These are phyloP conservation scores for Ganoderma lingzhi DNA, from an alignment of 1,284 basidiomycete genomes.

Conservation along the genomic window DNA sequence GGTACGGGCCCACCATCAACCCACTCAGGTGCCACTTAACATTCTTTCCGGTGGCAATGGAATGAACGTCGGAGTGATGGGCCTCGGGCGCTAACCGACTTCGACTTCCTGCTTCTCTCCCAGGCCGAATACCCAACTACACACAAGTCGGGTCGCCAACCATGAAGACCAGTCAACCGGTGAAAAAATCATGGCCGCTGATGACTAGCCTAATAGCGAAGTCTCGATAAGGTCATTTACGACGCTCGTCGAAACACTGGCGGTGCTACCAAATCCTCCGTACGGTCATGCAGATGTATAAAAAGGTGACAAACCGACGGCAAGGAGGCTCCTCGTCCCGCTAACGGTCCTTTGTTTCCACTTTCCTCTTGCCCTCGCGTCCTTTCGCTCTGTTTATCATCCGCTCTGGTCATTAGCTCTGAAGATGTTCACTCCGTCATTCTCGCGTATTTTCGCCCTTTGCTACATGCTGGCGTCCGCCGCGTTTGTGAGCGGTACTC, in stretches of 20 bases:
- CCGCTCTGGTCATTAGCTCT: constrained; percentile 8
- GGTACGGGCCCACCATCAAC: neutral
- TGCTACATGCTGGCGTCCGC: constrained; percentile 5
- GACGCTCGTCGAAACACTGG: neutral
- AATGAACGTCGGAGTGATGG: neutral
- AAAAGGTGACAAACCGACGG: neutral
- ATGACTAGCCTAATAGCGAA: neutral
- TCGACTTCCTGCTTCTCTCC: neutral
- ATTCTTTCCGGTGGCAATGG: neutral
- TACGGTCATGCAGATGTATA: neutral
- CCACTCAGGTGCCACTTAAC: neutral
- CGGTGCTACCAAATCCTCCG: neutral
- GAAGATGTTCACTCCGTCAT: constrained; percentile 15
- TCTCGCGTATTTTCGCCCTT: constrained; percentile 17
- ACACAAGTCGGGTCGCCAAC: neutral
- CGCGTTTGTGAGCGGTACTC: neutral
- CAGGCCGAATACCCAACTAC: neutral
- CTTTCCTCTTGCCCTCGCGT: constrained; percentile 1
- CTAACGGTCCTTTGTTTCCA: constrained; percentile 6
- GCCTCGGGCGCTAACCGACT: neutral
- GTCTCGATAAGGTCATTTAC: neutral
- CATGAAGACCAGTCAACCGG: neutral
- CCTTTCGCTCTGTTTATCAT: neutral
- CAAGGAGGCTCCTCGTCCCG: constrained; percentile 8
- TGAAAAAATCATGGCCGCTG: neutral